These are phyloP conservation scores for Rhodotorula glutinis DNA, from an alignment of 1,284 basidiomycete species.

Conservation along the genomic window DNA sequence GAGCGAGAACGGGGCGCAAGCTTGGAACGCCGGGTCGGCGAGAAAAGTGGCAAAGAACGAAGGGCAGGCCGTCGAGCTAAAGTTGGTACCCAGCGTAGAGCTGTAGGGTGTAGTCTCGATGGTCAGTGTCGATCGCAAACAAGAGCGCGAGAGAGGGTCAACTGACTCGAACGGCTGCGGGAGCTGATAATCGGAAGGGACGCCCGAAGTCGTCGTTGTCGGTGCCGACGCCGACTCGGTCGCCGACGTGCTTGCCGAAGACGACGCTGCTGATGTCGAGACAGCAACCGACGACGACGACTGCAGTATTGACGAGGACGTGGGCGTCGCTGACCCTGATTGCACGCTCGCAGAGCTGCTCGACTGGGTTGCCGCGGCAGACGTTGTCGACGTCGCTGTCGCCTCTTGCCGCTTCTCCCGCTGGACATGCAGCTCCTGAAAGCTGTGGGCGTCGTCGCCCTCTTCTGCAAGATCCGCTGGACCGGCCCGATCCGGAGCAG, in stretches of 20 bases:
- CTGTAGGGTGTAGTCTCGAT: constrained; percentile 5
- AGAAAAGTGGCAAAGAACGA: constrained; percentile 42
- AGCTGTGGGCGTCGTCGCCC: background rate
- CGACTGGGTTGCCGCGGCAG: too few species aligned
- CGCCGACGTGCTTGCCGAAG: background rate
- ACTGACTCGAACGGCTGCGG: constrained; percentile 40
- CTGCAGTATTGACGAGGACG: too few species aligned
- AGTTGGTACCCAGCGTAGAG: constrained; percentile 41
- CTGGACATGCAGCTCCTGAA: background rate
- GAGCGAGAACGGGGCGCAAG: constrained; percentile 42
- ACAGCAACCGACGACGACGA: background rate
- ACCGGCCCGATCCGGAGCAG: background rate
- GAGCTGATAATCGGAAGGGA: constrained; percentile 30
- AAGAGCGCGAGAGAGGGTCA: background rate
- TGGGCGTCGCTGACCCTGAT: too few species aligned
- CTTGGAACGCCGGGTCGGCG: constrained; percentile 37
- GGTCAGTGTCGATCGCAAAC: background rate
- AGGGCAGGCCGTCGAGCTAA: constrained; percentile 39
- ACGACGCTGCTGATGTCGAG: background rate
- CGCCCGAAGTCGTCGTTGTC: constrained; percentile 10
- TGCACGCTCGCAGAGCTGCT: too few species aligned
- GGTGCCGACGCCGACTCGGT: background rate
- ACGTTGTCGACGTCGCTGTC: background rate
- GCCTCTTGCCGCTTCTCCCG: background rate
- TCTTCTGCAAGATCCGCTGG: too few species aligned